A percentile compares a stretch with the other conserved stretches of the same genome.
Conservation (phyloP, 352 stramenopile genomes). For the Pythium aristosporum region DNA sequence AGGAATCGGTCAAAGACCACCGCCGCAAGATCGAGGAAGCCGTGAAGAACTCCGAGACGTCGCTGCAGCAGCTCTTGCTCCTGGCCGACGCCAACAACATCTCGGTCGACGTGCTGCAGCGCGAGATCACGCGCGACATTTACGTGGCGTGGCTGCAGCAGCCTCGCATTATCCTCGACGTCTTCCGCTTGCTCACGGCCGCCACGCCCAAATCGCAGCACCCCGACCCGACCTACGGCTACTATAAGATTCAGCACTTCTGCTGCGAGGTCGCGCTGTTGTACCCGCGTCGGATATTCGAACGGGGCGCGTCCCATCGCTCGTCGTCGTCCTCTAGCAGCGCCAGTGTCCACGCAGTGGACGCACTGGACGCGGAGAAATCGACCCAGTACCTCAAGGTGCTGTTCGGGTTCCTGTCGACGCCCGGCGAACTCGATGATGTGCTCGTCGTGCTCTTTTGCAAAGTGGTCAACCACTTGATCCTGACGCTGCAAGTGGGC, state of each 20-base stretch:
- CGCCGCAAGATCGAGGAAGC: constrained; percentile 83
- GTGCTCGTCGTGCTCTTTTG: constrained; percentile 84
- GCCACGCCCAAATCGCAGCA: constrained; percentile 34
- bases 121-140: constrained; percentile 77
- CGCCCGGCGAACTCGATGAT: constrained; percentile 59
- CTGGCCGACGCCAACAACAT: constrained; percentile 69
- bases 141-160: constrained; percentile 73
- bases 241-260: constrained; percentile 84
- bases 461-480: constrained; percentile 85
- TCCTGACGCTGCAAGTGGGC: constrained; percentile 69
- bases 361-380: constrained; percentile 53
- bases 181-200: constrained; percentile 71
- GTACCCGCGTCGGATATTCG: constrained; percentile 78
- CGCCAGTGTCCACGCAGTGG: constrained; percentile 24
- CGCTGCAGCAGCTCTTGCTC: constrained; percentile 57
- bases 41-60: constrained; percentile 54
- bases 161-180: constrained; percentile 80
- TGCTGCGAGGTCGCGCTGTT: constrained; percentile 78
- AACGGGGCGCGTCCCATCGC: constrained; percentile 32
- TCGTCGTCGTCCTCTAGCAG: background rate
- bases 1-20: constrained; percentile 87
- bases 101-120: constrained; percentile 72
- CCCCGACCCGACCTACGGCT: constrained; percentile 70
- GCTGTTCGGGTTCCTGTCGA: constrained; percentile 83
- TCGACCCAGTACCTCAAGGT: constrained; percentile 76